Conservation (phyloP, 2,329 filamentous ascomycete genomes). For the Coleophoma cylindrospora region DNA sequence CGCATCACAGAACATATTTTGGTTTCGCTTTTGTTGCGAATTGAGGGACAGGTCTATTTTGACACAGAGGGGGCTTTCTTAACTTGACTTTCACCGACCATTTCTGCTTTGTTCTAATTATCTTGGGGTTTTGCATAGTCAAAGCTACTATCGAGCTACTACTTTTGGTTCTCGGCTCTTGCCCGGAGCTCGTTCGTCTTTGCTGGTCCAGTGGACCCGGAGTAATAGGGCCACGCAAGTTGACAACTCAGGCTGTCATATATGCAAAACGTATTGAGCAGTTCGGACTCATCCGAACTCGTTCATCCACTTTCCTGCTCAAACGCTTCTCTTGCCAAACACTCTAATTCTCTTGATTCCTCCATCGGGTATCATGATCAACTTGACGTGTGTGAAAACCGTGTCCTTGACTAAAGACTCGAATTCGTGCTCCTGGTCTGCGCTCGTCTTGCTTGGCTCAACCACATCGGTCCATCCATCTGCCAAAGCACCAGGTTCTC, state of each 20-base stretch:
- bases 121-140: no score
- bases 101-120: no score
- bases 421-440: constrained; percentile 70
- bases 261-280: no score
- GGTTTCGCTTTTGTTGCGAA: not conserved
- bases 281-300: not conserved
- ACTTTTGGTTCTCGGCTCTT: no score
- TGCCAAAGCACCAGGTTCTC: constrained; percentile 51
- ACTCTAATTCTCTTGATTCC: constrained; percentile 85
- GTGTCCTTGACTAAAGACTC: constrained; percentile 48
- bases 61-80: no score
- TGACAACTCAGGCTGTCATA: no score
- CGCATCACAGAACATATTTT: not conserved
- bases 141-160: no score
- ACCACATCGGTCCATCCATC: constrained; percentile 63
- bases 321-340: constrained; percentile 51
- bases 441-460: constrained; percentile 61
- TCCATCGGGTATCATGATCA: constrained; percentile 83
- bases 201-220: no score
- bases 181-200: no score
- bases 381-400: constrained; percentile 76
- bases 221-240: no score
- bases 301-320: not conserved
- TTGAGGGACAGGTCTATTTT: not conserved
- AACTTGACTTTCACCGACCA: no score